phyloP scores from a whole-genome alignment of 306 rosid genomes.

The Vigna nakashimae region DNA sequence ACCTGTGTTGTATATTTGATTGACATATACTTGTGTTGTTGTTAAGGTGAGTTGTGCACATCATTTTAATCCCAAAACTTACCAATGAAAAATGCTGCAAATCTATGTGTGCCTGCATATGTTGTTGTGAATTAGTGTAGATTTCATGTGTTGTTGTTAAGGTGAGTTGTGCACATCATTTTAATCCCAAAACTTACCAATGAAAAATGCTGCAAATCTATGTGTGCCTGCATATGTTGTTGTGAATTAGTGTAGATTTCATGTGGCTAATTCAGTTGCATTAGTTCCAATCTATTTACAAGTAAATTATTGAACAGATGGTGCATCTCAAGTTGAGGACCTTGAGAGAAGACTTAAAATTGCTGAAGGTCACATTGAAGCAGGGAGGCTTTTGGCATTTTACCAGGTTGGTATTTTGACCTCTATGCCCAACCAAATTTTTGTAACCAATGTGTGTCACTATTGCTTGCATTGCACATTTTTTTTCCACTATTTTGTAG shows the following conservation, averaged over 20 bases:
- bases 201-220: constrained; percentile 13
- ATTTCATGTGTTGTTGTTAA: constrained; percentile 33
- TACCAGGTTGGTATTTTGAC: constrained; percentile 75
- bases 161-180: constrained; percentile 32
- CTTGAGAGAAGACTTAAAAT: constrained; percentile 72
- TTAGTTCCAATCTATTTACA: constrained; percentile 25
- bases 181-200: constrained; percentile 31
- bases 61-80: constrained; percentile 34
- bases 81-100: constrained; percentile 9
- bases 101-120: constrained; percentile 23
- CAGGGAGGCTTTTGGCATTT: constrained; percentile 88
- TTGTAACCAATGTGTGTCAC: not conserved
- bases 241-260: constrained; percentile 31
- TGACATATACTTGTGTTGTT: constrained; percentile 36
- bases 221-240: constrained; percentile 21
- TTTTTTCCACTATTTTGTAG: constrained; percentile 24
- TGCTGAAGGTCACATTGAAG: constrained; percentile 95
- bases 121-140: constrained; percentile 33
- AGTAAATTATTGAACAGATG: constrained; percentile 55
- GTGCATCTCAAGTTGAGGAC: constrained; percentile 53
- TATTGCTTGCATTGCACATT: constrained; percentile 30
- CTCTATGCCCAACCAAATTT: constrained; percentile 28
- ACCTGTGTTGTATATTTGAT: constrained; percentile 9
- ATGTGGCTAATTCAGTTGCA: constrained; percentile 35
- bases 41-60: constrained; percentile 34